Evolutionary conservation across 139 green algal genomes (phyloP).

Genomic region (Eudorina sp.): DNA sequence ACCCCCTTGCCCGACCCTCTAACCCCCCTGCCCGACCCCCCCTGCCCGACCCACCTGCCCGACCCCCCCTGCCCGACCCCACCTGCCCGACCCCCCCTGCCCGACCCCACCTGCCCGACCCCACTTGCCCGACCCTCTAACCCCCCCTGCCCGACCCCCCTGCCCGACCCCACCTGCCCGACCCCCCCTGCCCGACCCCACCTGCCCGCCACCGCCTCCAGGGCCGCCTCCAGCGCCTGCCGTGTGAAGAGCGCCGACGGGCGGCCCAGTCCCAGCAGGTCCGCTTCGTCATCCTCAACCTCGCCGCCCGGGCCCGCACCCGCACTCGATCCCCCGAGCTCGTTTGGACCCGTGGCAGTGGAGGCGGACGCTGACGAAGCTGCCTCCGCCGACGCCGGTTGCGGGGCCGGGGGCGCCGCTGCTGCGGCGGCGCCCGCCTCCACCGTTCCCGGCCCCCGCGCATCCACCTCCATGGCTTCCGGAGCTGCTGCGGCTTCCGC

Average conservation of each 20-base stretch:
- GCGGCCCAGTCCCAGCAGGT: slow-evolving; percentile 36
- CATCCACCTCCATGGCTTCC: slow-evolving; percentile 1
- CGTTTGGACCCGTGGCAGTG: neutral
- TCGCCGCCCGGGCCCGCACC: neutral
- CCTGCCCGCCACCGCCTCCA: neutral
- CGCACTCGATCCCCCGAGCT: neutral
- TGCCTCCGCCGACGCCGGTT: neutral
- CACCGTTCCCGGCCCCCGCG: too few species aligned
- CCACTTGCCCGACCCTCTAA: too few species aligned
- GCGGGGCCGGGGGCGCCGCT: too few species aligned
- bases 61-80: too few species aligned
- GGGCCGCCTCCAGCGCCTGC: slow-evolving; percentile 35
- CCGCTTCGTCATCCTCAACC: neutral
- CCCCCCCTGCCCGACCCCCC: neutral
- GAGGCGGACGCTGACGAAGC: neutral
- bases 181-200: neutral
- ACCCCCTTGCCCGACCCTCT: neutral
- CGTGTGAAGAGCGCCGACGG: slow-evolving; percentile 19
- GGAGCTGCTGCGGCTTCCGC: neutral
- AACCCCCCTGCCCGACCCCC: neutral
- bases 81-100: too few species aligned
- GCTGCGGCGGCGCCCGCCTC: too few species aligned
- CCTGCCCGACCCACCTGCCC: neutral
- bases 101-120: too few species aligned
- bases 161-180: neutral